Evolutionary conservation across 805 yeast genomes (phyloP).

Genomic region (Kodamaea kaohsiungensis): DNA sequence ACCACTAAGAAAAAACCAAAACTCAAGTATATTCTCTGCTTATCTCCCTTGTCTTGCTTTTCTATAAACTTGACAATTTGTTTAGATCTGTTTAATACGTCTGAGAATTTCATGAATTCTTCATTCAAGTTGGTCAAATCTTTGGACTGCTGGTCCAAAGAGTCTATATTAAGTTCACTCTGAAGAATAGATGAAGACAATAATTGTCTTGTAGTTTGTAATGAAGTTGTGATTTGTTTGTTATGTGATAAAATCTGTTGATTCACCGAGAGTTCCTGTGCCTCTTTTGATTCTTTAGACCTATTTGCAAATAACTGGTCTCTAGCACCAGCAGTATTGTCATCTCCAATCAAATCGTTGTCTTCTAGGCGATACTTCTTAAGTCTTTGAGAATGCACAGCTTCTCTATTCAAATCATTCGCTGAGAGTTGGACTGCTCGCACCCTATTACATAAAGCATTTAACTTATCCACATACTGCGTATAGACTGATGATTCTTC

Average conservation of each 20-base stretch:
- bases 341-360: neutral
- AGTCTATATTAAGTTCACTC: slow-evolving; percentile 50
- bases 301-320: slow-evolving; percentile 27
- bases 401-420: slow-evolving; percentile 25
- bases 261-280: slow-evolving; percentile 28
- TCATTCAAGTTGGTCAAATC: slow-evolving; percentile 43
- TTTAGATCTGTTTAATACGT: slow-evolving; percentile 42
- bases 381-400: slow-evolving; percentile 33
- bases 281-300: slow-evolving; percentile 14
- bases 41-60: slow-evolving; percentile 51
- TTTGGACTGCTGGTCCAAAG: slow-evolving; percentile 47
- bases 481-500: neutral
- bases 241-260: slow-evolving; percentile 49
- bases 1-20: slow-evolving; percentile 46
- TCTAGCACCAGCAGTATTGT: slow-evolving; percentile 4
- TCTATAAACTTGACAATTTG: slow-evolving; percentile 52
- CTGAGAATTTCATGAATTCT: slow-evolving; percentile 41
- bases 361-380: slow-evolving; percentile 18
- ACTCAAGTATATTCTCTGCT: slow-evolving; percentile 49
- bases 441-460: slow-evolving; percentile 23
- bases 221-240: slow-evolving; percentile 44
- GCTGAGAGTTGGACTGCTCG: slow-evolving; percentile 31
- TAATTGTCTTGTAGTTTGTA: slow-evolving; percentile 49
- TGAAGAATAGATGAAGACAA: slow-evolving; percentile 52
- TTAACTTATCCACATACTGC: slow-evolving; percentile 6